These are phyloP conservation scores for Sindora glabra DNA, from an alignment of 306 rosid species.

Conservation along the genomic window DNA sequence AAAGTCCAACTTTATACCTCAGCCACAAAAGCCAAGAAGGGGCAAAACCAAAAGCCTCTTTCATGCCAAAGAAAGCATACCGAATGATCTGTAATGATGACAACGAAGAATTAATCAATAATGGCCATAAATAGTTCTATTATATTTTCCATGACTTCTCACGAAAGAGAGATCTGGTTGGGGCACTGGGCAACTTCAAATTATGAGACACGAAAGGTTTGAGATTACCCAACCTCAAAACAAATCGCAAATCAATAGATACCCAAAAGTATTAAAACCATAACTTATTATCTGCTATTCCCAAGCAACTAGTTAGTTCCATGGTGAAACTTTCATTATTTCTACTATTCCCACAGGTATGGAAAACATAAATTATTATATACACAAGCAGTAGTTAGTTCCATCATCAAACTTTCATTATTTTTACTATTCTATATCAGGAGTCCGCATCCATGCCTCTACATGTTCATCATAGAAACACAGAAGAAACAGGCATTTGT, in stretches of 20 bases:
- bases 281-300: neutral
- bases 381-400: no score
- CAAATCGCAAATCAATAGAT: neutral
- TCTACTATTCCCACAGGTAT: neutral
- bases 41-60: constrained; percentile 62
- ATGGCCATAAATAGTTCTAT: no score
- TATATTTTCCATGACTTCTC: no score
- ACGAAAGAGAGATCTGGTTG: no score
- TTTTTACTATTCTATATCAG: neutral
- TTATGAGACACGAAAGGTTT: neutral
- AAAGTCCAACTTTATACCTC: constrained; percentile 34
- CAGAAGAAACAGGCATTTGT: neutral
- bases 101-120: neutral
- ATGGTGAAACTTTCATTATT: neutral
- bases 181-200: neutral
- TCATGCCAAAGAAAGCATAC: constrained; percentile 68
- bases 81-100: constrained; percentile 57
- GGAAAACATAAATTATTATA: no score
- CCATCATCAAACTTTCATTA: neutral
- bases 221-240: neutral
- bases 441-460: neutral
- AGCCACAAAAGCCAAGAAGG: constrained; percentile 92
- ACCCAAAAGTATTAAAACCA: neutral
- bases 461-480: neutral
- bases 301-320: neutral